Base-by-base conservation (phyloP, 1,284 basidiomycete genomes). In the Neolentinus lepideus region DNA sequence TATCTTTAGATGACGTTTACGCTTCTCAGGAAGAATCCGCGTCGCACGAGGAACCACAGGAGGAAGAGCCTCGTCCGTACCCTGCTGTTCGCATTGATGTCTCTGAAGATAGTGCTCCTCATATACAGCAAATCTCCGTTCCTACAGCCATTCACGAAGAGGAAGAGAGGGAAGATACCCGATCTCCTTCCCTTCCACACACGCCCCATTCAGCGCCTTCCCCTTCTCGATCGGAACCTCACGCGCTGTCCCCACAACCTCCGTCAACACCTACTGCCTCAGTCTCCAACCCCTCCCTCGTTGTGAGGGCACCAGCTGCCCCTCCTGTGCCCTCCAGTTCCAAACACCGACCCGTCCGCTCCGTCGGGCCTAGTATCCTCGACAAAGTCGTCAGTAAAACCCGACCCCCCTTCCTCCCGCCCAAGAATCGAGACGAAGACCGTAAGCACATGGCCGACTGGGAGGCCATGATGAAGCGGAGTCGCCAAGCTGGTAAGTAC, bases 401-500 rank as follows among this genome's bases (percentile, higher is more conserved):
- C 0, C 77, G 94, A 24, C 93, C 92, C 19, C 73, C 80, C 3
- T 90, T 87, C 67, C 75, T 97, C 9, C 94, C 94, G 19, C 94
- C 94, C 9, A 97, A 97, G 68, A 74, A 75, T 54, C 83, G 81
- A 56, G 68, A 79, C 52, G 94, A 97, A 69, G 94, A 97, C 67
- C 72, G 79, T 56, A 89, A 84, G 60, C 94, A 98, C 71, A 75
- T 93, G 66, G 84, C 87, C 26, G 90, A 90, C 65, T 98, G 94
- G 92, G 84, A 93, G 66, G 71, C 78, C 45, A 96, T 98, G 92
- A 98, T 98, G 94, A 84, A 83, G 64, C 79, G 74, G 52, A 90
- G 88, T 70, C 80, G 85, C 55, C 67, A 67, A n/a, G 79, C 83
- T 62, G 88, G 90, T 91, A 61, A 67, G 79, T 22, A 8, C 31